Percentiles rank a stretch among this genome's conserved stretches.
phyloP scores from a whole-genome alignment of 495 filamentous ascomycete genomes.

The Penicillium canescens region DNA sequence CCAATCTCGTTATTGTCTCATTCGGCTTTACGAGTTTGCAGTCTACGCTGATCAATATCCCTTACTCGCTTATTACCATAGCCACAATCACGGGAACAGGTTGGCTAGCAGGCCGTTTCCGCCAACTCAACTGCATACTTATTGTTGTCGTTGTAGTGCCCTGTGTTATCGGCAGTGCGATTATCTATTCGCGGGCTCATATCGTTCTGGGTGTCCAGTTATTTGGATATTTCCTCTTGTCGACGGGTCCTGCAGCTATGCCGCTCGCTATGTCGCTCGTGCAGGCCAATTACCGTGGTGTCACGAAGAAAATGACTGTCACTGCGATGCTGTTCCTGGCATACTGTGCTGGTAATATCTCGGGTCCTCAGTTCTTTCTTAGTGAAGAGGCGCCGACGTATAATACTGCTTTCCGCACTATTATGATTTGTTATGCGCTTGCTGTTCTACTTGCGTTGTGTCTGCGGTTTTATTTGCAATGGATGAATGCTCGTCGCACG shows the following conservation, averaged over 20 bases:
- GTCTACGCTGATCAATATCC: slow-evolving; percentile 43
- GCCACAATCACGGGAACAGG: slow-evolving; percentile 37
- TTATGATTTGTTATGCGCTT: slow-evolving; percentile 54
- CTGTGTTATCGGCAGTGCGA: slow-evolving; percentile 54
- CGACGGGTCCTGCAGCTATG: slow-evolving; percentile 54
- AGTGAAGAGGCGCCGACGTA: slow-evolving; percentile 36
- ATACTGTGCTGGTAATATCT: slow-evolving; percentile 44
- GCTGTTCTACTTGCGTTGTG: slow-evolving; percentile 35
- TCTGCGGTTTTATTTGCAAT: slow-evolving; percentile 43
- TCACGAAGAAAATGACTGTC: slow-evolving; percentile 63
- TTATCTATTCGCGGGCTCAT: slow-evolving; percentile 58
- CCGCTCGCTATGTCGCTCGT: slow-evolving; percentile 57
- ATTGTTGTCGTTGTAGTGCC: slow-evolving; percentile 29
- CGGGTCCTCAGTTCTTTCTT: slow-evolving; percentile 41
- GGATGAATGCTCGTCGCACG: slow-evolving; percentile 39
- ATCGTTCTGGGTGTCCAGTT: slow-evolving; percentile 51
- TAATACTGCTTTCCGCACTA: slow-evolving; percentile 49
- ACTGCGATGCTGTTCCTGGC: slow-evolving; percentile 43
- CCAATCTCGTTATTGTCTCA: slow-evolving; percentile 42
- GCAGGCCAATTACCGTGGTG: slow-evolving; percentile 61
- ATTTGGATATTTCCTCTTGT: slow-evolving; percentile 58
- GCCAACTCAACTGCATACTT: slow-evolving; percentile 32
- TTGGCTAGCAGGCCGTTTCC: slow-evolving; percentile 35
- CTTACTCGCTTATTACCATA: slow-evolving; percentile 42
- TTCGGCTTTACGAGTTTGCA: slow-evolving; percentile 46